Conservation (phyloP, 2,329 filamentous ascomycete species). For the Fusarium poae region DNA sequence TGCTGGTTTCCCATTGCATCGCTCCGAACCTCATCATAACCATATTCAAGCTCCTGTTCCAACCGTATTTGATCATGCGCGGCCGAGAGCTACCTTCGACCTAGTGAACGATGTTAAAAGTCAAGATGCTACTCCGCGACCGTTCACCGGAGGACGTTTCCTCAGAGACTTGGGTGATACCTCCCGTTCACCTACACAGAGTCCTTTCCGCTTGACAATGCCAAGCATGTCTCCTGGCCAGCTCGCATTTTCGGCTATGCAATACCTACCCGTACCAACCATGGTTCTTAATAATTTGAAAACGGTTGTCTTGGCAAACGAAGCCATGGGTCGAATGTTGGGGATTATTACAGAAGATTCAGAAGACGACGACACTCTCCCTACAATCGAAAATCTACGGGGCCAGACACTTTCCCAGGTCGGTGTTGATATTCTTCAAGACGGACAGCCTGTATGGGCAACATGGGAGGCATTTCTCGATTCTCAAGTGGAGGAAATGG, state of each 20-base stretch:
- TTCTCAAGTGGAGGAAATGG: conserved; percentile 62
- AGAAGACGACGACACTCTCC: conserved; percentile 57
- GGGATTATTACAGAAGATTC: conserved; percentile 64
- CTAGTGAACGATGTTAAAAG: conserved; percentile 31
- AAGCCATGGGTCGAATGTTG: conserved; percentile 78
- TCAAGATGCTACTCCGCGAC: conserved; percentile 47
- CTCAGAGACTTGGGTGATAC: conserved; percentile 51
- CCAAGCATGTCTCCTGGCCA: conserved; percentile 64
- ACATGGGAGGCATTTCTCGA: conserved; percentile 71
- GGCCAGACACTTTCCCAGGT: conserved; percentile 77
- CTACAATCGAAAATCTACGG: conserved; percentile 69
- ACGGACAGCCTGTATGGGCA: conserved; percentile 72
- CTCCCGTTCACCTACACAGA: conserved; percentile 55
- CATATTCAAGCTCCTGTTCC: conserved; percentile 35
- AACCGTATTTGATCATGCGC: conserved; percentile 23
- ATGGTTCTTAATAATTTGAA: conserved; percentile 77
- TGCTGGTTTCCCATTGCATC: conserved; percentile 36
- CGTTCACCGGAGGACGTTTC: conserved; percentile 51
- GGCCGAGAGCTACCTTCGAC: conserved; percentile 39
- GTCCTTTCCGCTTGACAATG: conserved; percentile 59
- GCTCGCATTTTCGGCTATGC: conserved; percentile 75
- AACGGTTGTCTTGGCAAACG: conserved; percentile 79
- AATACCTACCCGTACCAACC: conserved; percentile 79
- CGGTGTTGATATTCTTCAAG: conserved; percentile 79
- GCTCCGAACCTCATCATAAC: conserved; percentile 29